A percentile compares a stretch with the other conserved stretches of the same genome.
These are phyloP conservation scores for Rhazya stricta DNA, from an alignment of 257 asterid genomes.

Conservation along the genomic window DNA sequence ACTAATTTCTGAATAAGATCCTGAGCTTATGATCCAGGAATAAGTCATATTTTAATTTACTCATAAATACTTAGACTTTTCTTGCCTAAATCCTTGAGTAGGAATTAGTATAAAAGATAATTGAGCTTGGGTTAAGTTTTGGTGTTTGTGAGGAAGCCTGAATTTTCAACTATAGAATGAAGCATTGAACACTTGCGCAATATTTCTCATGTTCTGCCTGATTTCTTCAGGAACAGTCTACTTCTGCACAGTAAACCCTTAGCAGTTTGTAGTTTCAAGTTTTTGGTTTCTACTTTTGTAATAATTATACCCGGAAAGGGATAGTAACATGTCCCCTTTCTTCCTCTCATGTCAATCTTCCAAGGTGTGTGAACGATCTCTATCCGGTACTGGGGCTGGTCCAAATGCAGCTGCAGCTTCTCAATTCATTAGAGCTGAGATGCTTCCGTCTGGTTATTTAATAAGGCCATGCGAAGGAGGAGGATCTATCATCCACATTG, in stretches of 20 bases:
- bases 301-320: background rate
- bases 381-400: slow-evolving; percentile 90
- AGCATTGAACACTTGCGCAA: background rate
- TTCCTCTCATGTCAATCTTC: slow-evolving; percentile 13
- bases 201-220: background rate
- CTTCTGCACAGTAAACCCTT: background rate
- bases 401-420: slow-evolving; percentile 68
- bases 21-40: background rate
- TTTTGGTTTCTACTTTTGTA: background rate
- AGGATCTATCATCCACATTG: slow-evolving; percentile 93
- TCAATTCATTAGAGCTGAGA: slow-evolving; percentile 83
- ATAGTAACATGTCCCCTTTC: slow-evolving; percentile 4
- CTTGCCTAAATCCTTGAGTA: background rate
- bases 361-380: slow-evolving; percentile 90
- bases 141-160: background rate
- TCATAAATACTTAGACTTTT: background rate
- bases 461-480: slow-evolving; percentile 95
- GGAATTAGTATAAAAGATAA: background rate
- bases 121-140: background rate
- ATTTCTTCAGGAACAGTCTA: background rate
- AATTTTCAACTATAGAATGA: background rate
- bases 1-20: slow-evolving; percentile 3
- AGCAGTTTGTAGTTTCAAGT: background rate
- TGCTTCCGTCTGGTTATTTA: slow-evolving; percentile 88
- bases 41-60: background rate